Conservation (phyloP, 768 basidiomycete species). For the Trametes cingulata region DNA sequence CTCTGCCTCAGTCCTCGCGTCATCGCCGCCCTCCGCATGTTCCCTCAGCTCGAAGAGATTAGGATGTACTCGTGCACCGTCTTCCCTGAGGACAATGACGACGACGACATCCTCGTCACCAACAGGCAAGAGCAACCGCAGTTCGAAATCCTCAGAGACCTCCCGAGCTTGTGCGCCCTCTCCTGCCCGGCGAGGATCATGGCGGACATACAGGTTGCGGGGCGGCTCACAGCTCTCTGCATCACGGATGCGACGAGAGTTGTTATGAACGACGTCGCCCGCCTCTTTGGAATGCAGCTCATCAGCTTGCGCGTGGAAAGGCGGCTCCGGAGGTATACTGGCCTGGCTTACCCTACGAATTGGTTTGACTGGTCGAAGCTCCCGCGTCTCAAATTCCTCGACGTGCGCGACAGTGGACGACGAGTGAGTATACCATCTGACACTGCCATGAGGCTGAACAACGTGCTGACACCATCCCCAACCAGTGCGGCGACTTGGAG, state of each 20-base stretch:
- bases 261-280: neutral
- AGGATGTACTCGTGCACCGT: neutral
- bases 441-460: neutral
- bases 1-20: neutral
- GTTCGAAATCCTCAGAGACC: neutral
- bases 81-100: neutral
- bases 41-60: neutral
- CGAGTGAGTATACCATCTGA: neutral
- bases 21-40: neutral
- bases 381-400: neutral
- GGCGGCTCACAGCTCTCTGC: neutral
- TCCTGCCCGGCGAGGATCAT: neutral
- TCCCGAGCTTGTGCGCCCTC: neutral
- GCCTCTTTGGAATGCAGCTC: neutral
- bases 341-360: slow-evolving; percentile 2
- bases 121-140: neutral
- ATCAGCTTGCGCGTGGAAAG: slow-evolving; percentile 1
- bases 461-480: neutral
- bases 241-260: neutral
- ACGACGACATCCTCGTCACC: neutral
- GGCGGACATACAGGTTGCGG: neutral
- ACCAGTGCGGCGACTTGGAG: neutral
- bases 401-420: neutral
- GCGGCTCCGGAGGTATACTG: neutral
- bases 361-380: neutral